These are phyloP conservation scores for Podaxis mareebaensis DNA, from an alignment of 768 basidiomycete species.

Conservation along the genomic window DNA sequence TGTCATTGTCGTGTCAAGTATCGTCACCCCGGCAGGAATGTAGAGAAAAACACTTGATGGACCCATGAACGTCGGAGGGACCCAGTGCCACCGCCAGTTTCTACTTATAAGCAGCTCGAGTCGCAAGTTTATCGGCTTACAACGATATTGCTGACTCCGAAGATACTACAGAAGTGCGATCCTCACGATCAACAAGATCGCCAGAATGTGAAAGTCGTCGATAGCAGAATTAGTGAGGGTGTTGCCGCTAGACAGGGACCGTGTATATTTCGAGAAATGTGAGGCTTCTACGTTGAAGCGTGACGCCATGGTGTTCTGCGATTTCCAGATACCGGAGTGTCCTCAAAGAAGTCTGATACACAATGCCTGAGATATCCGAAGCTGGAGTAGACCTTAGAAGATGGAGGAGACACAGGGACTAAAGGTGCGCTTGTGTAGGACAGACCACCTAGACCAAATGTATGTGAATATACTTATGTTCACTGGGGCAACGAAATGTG, in stretches of 20 bases:
- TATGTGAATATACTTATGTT: not conserved
- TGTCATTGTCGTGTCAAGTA: not conserved
- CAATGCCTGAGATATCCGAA: not conserved
- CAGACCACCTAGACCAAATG: not conserved
- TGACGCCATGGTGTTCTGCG: conserved; percentile 20
- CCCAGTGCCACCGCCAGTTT: not conserved
- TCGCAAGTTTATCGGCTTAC: not conserved
- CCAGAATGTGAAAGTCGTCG: not conserved
- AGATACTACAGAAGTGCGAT: not conserved
- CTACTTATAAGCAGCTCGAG: not conserved
- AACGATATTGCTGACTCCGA: not conserved
- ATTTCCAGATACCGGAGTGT: conserved; percentile 14
- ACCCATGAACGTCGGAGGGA: not conserved
- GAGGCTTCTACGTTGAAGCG: conserved; percentile 34
- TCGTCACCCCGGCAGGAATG: not conserved
- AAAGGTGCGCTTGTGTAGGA: not conserved
- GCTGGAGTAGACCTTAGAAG: not conserved
- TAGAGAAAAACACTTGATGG: not conserved
- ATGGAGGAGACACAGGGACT: not conserved
- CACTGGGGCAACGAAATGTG: not conserved
- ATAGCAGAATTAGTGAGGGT: not conserved
- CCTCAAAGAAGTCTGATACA: not conserved
- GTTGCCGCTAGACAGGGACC: not conserved
- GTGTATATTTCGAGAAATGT: conserved; percentile 30
- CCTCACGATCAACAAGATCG: not conserved